Evolutionary conservation across 1,139 yeast genomes (phyloP), one percentile per base, ranked within the genome.

Genomic region (Tardiomyces digboiensis): DNA sequence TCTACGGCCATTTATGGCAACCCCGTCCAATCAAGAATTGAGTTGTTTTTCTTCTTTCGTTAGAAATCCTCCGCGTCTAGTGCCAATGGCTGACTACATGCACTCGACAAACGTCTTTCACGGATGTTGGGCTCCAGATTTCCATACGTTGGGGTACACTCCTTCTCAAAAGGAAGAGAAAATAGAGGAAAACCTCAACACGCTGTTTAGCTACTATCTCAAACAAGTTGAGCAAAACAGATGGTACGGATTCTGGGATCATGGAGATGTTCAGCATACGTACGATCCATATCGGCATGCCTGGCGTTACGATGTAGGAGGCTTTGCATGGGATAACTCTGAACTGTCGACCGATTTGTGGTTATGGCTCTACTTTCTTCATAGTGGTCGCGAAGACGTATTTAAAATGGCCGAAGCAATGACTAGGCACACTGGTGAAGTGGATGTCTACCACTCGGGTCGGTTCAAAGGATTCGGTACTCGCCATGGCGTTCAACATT

Each of bases 401-500:
- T 42, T 42, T 20, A 36, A 40, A 21, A 21, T 47, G 19, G 46
- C 49, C 2, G 50, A 47, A 23, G 43, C 48, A 7, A 43, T 46
- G 50, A 42, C 49, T 2, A 41, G 43, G 29, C 51, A 47, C 38
- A 47, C 51, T 6, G 43, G 47, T 6, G 49, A 42, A 22, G 45
- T 42, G 2, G 45, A 42, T 19, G 45, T 42, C 16, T 42, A 42
- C 18, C 45, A 42, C 23, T 7, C 39, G 6, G 45, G 45, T 29
- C 21, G 40, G 22, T 42, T 39, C 39, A 39, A 42, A 36, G 40
- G 42, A 21, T 44, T 44, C 21, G 46, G 46, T 6, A 45, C 48
- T 18, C 46, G 51, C 20, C 52, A 50, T 36, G 53, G 53, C 16
- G 53, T 50, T 19, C 52, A 49, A 41, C 53, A 50, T 29, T 50